phyloP scores from a whole-genome alignment of 148 eudicot species.

The Mesembryanthemum crystallinum region DNA sequence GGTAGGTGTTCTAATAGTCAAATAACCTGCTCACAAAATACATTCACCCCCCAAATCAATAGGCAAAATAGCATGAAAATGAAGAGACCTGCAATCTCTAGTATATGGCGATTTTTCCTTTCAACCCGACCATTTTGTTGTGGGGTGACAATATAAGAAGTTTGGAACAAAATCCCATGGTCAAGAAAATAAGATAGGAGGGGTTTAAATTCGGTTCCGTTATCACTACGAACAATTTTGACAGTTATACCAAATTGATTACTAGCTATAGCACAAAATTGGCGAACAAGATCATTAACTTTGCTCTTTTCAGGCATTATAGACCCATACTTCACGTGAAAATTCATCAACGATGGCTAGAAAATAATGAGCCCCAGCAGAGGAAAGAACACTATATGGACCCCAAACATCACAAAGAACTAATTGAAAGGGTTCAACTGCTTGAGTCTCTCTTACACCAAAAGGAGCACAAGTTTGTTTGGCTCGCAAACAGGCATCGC shows the following conservation, averaged over 20 bases:
- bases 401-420: not conserved
- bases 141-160: not conserved
- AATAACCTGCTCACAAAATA: not conserved
- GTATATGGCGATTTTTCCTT: not conserved
- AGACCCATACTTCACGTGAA: too few species aligned
- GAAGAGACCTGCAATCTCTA: not conserved
- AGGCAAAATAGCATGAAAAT: not conserved
- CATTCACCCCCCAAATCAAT: not conserved
- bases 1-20: slow-evolving; percentile 3
- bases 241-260: too few species aligned
- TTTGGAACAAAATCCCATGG: not conserved
- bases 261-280: too few species aligned
- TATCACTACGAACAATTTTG: too few species aligned
- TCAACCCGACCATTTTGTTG: not conserved
- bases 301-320: too few species aligned
- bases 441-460: not conserved
- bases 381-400: not conserved
- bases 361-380: not conserved
- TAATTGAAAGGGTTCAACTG: not conserved
- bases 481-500: not conserved
- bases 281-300: too few species aligned
- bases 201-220: too few species aligned
- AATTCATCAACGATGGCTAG: not conserved
- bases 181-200: not conserved
- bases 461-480: not conserved